Evolutionary conservation across 305 asterid genomes (phyloP).

Genomic region (Lippia alba): DNA sequence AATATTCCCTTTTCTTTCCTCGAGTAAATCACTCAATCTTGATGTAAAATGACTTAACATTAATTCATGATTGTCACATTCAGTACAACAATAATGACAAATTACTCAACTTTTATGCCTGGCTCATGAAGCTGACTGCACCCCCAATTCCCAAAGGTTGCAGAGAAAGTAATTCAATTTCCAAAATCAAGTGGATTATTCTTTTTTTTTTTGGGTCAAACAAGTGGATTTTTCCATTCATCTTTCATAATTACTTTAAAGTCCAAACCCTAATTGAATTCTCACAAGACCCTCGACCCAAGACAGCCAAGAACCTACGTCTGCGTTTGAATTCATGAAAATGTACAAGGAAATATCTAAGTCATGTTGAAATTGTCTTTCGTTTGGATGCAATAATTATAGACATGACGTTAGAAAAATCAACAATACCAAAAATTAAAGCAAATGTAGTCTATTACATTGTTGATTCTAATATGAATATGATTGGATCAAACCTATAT

Average conservation of each 20-base stretch:
- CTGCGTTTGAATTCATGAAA: too few relatives aligned
- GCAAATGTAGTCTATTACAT: too few relatives aligned
- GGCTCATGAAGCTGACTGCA: conserved; percentile 5
- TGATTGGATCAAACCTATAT: too few relatives aligned
- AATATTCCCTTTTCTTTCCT: conserved; percentile 1
- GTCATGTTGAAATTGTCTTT: neutral
- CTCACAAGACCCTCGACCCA: neutral
- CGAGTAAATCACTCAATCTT: conserved; percentile 1
- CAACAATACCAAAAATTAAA: too few relatives aligned
- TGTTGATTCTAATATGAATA: too few relatives aligned
- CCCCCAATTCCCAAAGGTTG: neutral
- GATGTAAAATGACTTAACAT: neutral
- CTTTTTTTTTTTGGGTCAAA: too few relatives aligned
- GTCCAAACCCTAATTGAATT: neutral
- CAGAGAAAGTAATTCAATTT: conserved; percentile 21
- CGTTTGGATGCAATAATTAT: neutral
- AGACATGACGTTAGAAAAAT: too few relatives aligned
- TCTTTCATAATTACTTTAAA: conserved; percentile 11
- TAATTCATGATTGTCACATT: neutral
- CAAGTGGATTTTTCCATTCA: neutral
- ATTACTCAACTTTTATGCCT: conserved; percentile 18
- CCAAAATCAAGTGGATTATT: neutral
- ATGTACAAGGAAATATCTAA: neutral
- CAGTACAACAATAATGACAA: neutral
- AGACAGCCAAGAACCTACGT: too few relatives aligned